Base-by-base conservation (phyloP, 805 yeast species). In the Kluyveromyces wickerhamii region DNA sequence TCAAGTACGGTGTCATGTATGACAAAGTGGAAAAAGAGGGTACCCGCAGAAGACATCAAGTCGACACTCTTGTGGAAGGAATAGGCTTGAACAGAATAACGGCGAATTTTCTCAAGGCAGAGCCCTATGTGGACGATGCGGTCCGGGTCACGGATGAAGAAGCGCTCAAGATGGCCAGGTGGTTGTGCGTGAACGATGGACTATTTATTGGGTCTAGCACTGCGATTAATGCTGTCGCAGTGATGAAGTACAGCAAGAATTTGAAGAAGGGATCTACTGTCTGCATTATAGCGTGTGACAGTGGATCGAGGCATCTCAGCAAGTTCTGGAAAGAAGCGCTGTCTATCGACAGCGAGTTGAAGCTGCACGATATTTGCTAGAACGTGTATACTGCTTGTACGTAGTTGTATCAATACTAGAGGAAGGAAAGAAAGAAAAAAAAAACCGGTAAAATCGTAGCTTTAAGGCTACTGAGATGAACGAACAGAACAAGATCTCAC, bases 201-300 rank as follows among this genome's bases (percentile, higher is more conserved):
- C 60, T 86, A 12, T 92, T 92, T 56, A 71, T 88, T 51, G 98
- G 98, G 2, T 79, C 94, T 18, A 83, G 95, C 28, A 79, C 94
- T n/a, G 95, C 95, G 0, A 78, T 92, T 17, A 87, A 87, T 53
- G 88, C 95, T 27, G 95, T 85, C 4, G 96, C 95, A 1, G 94
- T 95, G 1, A 71, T 76, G 5, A 66, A 73, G 42, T 60, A 74
- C 7, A 83, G 86, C 3, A 51, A 59, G 36, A 49, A 54, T 18
- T 35, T 53, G 23, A 71, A 60, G 54, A 66, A 78, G 0, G 88
- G 88, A 1, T 72, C 80, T 34, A 72, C 65, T 13, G 75, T 89
- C 15, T 94, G 89, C 4, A 74, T 94, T 13, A 71, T 92, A 31
- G 83, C 95, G 1, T 92, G 97, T 55, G 98, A 89, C 55, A 77